These are phyloP conservation scores for Cercospora zeina DNA, from an alignment of 2,329 filamentous ascomycete species.

Conservation along the genomic window DNA sequence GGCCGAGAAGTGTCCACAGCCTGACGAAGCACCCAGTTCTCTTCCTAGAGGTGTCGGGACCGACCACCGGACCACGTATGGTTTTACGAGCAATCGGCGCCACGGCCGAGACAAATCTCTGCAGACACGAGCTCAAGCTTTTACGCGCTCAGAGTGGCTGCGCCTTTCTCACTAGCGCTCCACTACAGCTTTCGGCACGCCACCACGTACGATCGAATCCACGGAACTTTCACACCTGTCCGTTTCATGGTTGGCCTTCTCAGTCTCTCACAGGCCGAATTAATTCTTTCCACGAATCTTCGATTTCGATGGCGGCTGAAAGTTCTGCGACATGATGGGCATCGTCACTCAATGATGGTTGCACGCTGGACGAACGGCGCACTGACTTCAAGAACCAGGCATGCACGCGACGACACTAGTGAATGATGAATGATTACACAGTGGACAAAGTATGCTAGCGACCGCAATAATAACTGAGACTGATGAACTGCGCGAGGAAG, in stretches of 20 bases:
- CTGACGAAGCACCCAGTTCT: neutral
- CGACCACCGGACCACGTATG: neutral
- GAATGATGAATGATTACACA: neutral
- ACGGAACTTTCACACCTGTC: neutral
- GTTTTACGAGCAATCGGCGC: conserved; percentile 8
- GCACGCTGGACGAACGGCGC: neutral
- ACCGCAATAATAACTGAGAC: neutral
- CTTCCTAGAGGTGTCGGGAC: conserved; percentile 10
- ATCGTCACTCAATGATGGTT: no score
- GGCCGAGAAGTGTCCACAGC: neutral
- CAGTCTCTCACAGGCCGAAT: neutral
- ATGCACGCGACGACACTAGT: conserved; percentile 2
- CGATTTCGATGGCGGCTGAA: conserved; percentile 1
- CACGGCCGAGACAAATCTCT: conserved; percentile 2
- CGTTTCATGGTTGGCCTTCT: neutral
- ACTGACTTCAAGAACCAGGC: neutral
- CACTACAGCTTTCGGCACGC: conserved; percentile 12
- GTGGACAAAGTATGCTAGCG: neutral
- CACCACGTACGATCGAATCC: neutral
- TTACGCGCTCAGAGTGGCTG: conserved; percentile 9
- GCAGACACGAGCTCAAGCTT: conserved; percentile 16
- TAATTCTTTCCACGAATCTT: neutral
- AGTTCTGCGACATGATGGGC: neutral
- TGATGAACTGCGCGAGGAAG: no score
- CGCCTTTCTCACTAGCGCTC: conserved; percentile 8